A percentile compares a stretch with the other conserved stretches of the same genome.
These are phyloP conservation scores for Dipodascus geniculatus DNA, from an alignment of 805 yeast species.

Conservation along the genomic window DNA sequence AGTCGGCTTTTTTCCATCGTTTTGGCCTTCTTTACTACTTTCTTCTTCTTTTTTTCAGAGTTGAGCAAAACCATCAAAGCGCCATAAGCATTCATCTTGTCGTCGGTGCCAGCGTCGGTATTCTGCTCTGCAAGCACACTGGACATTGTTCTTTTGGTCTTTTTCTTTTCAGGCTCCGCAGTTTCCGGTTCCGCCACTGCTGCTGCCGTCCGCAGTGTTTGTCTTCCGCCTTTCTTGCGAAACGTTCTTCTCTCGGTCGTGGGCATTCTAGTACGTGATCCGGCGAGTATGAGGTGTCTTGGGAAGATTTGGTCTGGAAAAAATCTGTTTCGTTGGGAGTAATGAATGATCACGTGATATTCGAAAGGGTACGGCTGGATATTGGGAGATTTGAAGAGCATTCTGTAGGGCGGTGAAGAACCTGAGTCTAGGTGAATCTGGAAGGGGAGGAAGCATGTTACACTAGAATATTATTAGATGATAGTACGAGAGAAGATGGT, in stretches of 20 bases:
- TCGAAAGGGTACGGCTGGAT: neutral
- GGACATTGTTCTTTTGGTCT: constrained; percentile 14
- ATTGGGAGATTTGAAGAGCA: neutral
- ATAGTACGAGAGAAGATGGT: too few relatives aligned
- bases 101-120: constrained; percentile 16
- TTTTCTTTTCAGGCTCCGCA: constrained; percentile 10
- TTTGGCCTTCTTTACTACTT: constrained; percentile 1
- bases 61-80: constrained; percentile 55
- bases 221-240: constrained; percentile 1
- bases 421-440: neutral
- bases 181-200: constrained; percentile 4
- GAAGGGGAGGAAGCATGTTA: too few relatives aligned
- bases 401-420: neutral
- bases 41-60: constrained; percentile 29
- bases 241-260: constrained; percentile 3
- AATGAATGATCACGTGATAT: too few relatives aligned
- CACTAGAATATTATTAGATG: too few relatives aligned
- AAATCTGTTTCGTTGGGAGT: neutral
- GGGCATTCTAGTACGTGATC: neutral
- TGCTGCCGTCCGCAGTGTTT: neutral
- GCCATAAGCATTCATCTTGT: constrained; percentile 40
- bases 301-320: neutral
- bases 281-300: neutral
- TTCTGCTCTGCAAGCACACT: constrained; percentile 11
- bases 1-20: constrained; percentile 6